Evolutionary conservation across 768 basidiomycete genomes (phyloP).

Genomic region (Boletus rufocinnamomeus): DNA sequence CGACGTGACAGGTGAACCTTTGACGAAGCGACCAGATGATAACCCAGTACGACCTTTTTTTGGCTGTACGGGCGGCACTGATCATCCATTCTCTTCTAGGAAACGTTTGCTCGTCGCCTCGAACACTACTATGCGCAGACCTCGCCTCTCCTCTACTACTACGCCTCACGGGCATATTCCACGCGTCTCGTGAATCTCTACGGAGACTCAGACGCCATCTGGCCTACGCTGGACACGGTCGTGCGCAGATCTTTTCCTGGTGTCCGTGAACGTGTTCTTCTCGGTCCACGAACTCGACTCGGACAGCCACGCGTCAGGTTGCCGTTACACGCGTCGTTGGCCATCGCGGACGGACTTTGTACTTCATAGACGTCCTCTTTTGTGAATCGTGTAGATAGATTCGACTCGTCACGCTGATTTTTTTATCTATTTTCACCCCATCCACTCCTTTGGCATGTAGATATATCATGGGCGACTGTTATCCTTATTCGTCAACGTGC

Average conservation of each 20-base stretch:
- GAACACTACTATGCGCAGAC: constrained; percentile 76
- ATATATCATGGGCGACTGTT: constrained; percentile 1
- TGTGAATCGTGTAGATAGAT: constrained; percentile 3
- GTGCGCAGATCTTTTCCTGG: constrained; percentile 56
- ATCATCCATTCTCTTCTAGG: constrained; percentile 43
- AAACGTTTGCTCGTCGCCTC: constrained; percentile 74
- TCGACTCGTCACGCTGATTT: not conserved
- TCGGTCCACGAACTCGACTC: constrained; percentile 17
- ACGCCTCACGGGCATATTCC: constrained; percentile 44
- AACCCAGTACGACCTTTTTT: constrained; percentile 61
- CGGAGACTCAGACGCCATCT: constrained; percentile 77
- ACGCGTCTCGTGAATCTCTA: constrained; percentile 55
- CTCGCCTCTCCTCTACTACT: constrained; percentile 80
- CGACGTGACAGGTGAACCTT: constrained; percentile 81
- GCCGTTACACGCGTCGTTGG: constrained; percentile 10
- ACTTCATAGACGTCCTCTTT: constrained; percentile 14
- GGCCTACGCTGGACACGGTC: constrained; percentile 72
- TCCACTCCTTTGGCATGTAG: constrained; percentile 19
- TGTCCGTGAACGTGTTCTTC: constrained; percentile 49
- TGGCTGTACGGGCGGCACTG: not conserved
- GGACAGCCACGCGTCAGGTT: constrained; percentile 21
- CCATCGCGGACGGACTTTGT: constrained; percentile 12
- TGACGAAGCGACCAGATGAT: constrained; percentile 82
- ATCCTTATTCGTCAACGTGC: constrained; percentile 18
- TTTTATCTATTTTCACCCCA: not conserved